These are phyloP conservation scores for Talaromyces marneffei DNA, from an alignment of 2,329 filamentous ascomycete genomes.

Conservation along the genomic window DNA sequence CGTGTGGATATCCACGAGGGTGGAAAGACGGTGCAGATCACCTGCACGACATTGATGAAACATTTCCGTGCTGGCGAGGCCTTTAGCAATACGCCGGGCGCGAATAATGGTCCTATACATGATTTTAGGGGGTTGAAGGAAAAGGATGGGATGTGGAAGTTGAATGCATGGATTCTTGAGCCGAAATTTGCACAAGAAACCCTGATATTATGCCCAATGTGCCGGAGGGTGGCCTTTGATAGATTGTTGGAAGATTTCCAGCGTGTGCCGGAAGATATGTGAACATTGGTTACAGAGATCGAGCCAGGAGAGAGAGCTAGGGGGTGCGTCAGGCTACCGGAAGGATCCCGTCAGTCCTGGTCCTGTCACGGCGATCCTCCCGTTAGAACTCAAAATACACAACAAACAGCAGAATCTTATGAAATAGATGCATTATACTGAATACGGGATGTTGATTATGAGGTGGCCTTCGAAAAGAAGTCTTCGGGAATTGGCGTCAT, in stretches of 20 bases:
- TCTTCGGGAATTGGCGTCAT: background rate
- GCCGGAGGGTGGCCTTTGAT: background rate
- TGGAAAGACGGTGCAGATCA: background rate
- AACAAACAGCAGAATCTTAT: background rate
- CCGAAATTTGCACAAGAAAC: background rate
- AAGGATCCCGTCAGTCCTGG: background rate
- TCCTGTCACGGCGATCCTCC: background rate
- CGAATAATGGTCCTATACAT: background rate
- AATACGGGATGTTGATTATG: background rate
- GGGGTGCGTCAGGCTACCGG: background rate
- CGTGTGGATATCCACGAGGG: background rate
- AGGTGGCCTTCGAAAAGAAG: background rate
- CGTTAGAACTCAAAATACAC: background rate
- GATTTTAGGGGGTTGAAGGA: background rate
- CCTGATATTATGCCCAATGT: background rate
- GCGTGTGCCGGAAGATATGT: background rate
- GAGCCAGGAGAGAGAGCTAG: background rate
- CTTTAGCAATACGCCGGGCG: background rate
- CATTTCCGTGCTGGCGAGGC: background rate
- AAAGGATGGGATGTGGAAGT: background rate
- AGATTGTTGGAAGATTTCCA: background rate
- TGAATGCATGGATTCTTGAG: background rate
- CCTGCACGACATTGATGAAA: background rate
- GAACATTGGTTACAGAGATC: background rate
- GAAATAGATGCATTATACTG: background rate